Evolutionary conservation across 148 eudicot species (phyloP), one percentile per base, ranked within the genome.

Genomic region (Rhododendron williamsianum): DNA sequence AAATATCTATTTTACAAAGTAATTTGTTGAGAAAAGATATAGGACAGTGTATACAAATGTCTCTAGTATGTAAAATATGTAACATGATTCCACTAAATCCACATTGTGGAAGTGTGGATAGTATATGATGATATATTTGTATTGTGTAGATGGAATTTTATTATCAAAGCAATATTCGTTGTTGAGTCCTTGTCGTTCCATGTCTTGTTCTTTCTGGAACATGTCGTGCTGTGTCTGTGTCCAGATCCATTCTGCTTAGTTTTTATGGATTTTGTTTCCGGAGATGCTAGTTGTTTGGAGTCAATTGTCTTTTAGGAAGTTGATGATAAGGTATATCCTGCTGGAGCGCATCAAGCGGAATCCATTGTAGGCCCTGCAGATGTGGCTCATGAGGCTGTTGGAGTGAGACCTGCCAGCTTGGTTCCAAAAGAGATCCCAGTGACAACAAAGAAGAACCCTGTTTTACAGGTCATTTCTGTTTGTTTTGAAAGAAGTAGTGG

Each of bases 321-420:
- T 69, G 87, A 89, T 82, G 87, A 82, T 81, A 88, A 84, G 65
- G 82, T 89, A 84, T 80, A 86, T 54, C 67, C 81, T 7, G 2
- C 8, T 84, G 88, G 27, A 27, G 86, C 92, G 96, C 87, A 83
- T 88, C 83, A 95, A 93, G 87, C 89, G 91, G 93, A 92, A 90
- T 88, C 86, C 86, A 95, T 97, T 86, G 91, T 97, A 41, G 99
- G 99, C 78, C 99, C 98, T 69, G 99, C 96, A 89, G 92, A 90
- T 77, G 95, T 97, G 84, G 92, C 95, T 85, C 99, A 95, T 87
- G 99, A 97, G 86, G 95, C 95, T 86, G 99, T 95, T 91, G 99
- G 99, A 83, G 88, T 95, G 76, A 97, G 92, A 90, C 89, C 90
- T 76, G 95, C 93, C 58, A 82, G 92, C 51, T 90, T 97, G 89